Evolutionary conservation across 352 stramenopile species (phyloP).

Genomic region (Phytophthora tentaculata): DNA sequence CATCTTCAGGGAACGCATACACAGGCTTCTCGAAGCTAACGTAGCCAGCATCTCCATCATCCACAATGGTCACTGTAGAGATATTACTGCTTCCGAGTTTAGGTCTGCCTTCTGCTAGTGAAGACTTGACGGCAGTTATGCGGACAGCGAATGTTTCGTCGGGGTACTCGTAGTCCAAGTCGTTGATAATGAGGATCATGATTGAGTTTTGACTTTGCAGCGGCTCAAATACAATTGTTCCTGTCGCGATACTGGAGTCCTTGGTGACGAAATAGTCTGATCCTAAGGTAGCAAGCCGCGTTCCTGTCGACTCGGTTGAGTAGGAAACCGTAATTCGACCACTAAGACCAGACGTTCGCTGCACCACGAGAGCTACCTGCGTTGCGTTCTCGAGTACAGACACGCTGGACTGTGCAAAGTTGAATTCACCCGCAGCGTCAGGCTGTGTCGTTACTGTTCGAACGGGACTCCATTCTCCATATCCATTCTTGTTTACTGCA

Average conservation of each 20-base stretch:
- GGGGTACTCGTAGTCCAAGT: constrained; percentile 45
- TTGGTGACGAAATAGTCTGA: constrained; percentile 41
- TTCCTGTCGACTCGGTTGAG: constrained; percentile 3
- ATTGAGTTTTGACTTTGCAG: constrained; percentile 37
- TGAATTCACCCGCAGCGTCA: constrained; percentile 63
- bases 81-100: constrained; percentile 47
- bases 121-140: constrained; percentile 26
- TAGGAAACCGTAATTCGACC: constrained; percentile 48
- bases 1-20: constrained; percentile 47
- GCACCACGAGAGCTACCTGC: constrained; percentile 35
- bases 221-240: constrained; percentile 43
- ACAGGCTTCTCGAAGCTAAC: constrained; percentile 46
- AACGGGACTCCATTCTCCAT: constrained; percentile 43
- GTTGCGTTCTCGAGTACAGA: constrained; percentile 54
- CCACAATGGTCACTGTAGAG: constrained; percentile 52
- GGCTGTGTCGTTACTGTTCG: constrained; percentile 41
- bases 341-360: constrained; percentile 53
- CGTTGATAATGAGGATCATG: constrained; percentile 50
- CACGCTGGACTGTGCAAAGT: constrained; percentile 29
- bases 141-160: constrained; percentile 52
- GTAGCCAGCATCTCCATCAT: constrained; percentile 67
- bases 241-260: constrained; percentile 18
- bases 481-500: constrained; percentile 40
- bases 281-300: constrained; percentile 35
- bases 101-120: constrained; percentile 17